A percentile compares a stretch with the other conserved stretches of the same genome.
phyloP scores from a whole-genome alignment of 192 early-diverging fungal genomes.

The Coemansia sp. region DNA sequence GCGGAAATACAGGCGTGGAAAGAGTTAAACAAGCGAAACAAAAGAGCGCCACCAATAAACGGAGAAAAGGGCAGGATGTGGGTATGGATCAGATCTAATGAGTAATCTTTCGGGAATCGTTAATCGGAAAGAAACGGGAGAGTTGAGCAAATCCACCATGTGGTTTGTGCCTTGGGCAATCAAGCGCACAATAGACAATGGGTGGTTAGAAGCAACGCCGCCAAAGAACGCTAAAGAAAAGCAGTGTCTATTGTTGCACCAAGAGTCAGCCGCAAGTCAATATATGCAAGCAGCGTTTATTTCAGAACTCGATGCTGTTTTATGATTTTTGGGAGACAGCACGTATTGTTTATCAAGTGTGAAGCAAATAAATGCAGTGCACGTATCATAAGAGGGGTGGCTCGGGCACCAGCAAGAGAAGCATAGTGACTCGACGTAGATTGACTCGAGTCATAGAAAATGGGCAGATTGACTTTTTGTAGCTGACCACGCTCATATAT shows the following conservation, averaged over 20 bases:
- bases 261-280: neutral
- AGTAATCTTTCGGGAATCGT: no score
- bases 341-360: neutral
- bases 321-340: neutral
- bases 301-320: neutral
- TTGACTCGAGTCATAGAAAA: neutral
- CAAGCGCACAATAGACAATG: neutral
- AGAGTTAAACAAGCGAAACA: neutral
- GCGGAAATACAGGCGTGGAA: neutral
- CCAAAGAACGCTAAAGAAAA: neutral
- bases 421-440: neutral
- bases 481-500: constrained; percentile 10
- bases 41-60: neutral
- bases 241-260: no score
- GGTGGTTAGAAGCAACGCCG: neutral
- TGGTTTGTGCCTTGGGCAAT: no score
- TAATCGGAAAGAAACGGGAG: no score
- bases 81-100: no score
- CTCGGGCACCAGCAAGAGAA: neutral
- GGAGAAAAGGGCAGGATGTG: neutral
- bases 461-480: neutral
- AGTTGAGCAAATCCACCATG: no score
- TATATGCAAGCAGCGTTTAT: neutral
- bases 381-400: neutral
- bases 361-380: neutral